phyloP scores from a whole-genome alignment of 352 stramenopile species.

The Pythium angustatum region DNA sequence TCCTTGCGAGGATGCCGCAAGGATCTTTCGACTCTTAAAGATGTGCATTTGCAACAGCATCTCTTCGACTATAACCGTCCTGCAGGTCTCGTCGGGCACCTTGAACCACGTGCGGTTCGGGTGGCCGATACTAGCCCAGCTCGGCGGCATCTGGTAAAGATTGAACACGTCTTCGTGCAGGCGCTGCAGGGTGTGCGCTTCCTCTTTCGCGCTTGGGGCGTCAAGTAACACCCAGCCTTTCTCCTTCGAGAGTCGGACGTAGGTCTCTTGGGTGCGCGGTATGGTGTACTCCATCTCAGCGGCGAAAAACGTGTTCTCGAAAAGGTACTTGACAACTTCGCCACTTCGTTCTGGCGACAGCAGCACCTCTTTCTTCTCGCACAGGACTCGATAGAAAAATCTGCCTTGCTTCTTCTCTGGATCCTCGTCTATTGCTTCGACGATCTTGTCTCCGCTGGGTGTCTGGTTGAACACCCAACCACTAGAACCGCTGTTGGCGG shows the following conservation, averaged over 20 bases:
- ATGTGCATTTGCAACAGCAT: slow-evolving; percentile 74
- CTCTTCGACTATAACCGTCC: slow-evolving; percentile 69
- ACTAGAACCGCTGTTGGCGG: slow-evolving; percentile 41
- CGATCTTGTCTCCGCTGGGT: slow-evolving; percentile 59
- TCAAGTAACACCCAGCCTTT: slow-evolving; percentile 79
- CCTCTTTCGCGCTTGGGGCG: slow-evolving; percentile 15
- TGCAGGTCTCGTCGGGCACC: slow-evolving; percentile 67
- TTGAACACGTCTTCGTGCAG: slow-evolving; percentile 81
- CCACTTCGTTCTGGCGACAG: slow-evolving; percentile 70
- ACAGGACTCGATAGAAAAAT: slow-evolving; percentile 79
- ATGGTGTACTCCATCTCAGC: slow-evolving; percentile 84
- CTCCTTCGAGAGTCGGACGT: slow-evolving; percentile 72
- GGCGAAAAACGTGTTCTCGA: slow-evolving; percentile 67
- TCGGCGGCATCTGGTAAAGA: slow-evolving; percentile 71
- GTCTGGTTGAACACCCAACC: slow-evolving; percentile 75
- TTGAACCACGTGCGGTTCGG: slow-evolving; percentile 85
- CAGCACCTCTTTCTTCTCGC: slow-evolving; percentile 70
- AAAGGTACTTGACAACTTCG: slow-evolving; percentile 65
- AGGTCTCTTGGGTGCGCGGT: slow-evolving; percentile 69
- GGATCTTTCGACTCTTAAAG: slow-evolving; percentile 67
- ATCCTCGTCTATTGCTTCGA: slow-evolving; percentile 72
- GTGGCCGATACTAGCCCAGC: slow-evolving; percentile 77
- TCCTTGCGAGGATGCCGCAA: slow-evolving; percentile 72
- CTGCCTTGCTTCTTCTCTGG: slow-evolving; percentile 79
- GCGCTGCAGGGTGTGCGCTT: slow-evolving; percentile 45